Evolutionary conservation across 495 filamentous ascomycete genomes (phyloP).

Genomic region (Penicillium cataractarum): DNA sequence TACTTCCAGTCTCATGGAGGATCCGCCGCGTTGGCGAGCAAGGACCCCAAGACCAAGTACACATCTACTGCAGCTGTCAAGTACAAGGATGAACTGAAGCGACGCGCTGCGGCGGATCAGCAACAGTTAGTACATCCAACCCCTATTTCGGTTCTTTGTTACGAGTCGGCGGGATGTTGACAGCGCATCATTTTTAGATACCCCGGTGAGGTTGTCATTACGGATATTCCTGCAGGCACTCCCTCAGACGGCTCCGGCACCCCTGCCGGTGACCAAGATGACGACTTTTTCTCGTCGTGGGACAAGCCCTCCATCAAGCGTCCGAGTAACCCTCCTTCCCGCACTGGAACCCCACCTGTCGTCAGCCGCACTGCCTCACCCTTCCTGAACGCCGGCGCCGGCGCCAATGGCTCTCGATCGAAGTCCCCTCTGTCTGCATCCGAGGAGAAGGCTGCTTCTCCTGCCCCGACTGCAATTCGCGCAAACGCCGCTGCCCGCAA

Average conservation of each 20-base stretch:
- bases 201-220: slow-evolving; percentile 84
- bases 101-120: slow-evolving; percentile 76
- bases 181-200: slow-evolving; percentile 57
- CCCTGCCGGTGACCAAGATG: slow-evolving; percentile 74
- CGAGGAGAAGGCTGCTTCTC: slow-evolving; percentile 50
- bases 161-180: slow-evolving; percentile 14
- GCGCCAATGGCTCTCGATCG: slow-evolving; percentile 73
- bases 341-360: slow-evolving; percentile 85
- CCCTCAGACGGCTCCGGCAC: slow-evolving; percentile 66
- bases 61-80: slow-evolving; percentile 86
- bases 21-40: slow-evolving; percentile 89
- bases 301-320: slow-evolving; percentile 97
- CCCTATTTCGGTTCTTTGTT: slow-evolving; percentile 8
- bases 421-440: slow-evolving; percentile 77
- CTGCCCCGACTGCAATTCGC: slow-evolving; percentile 64
- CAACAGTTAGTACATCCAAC: slow-evolving; percentile 61
- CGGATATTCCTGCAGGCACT: slow-evolving; percentile 65
- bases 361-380: slow-evolving; percentile 84
- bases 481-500: slow-evolving; percentile 79
- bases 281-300: slow-evolving; percentile 99
- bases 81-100: slow-evolving; percentile 94
- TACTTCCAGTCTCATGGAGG: slow-evolving; percentile 97
- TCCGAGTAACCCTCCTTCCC: slow-evolving; percentile 89
- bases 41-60: slow-evolving; percentile 95
- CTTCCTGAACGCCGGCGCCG: slow-evolving; percentile 74